Evolutionary conservation across 768 basidiomycete species (phyloP).

Genomic region (Antrodiella citrinella): DNA sequence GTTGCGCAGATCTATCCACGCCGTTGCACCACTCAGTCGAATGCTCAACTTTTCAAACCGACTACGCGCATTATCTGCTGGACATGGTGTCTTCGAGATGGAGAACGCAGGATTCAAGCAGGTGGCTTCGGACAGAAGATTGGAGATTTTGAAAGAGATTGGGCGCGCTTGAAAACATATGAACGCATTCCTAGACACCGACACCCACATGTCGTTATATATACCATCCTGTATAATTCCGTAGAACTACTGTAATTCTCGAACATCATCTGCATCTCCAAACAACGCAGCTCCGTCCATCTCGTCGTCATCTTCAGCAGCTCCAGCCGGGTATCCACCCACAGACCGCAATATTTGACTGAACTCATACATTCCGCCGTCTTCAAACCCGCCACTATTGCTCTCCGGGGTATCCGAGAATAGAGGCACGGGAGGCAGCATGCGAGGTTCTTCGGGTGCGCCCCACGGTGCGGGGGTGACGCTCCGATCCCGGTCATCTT

Average conservation of each 20-base stretch:
- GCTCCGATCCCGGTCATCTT: constrained; percentile 38
- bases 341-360: constrained; percentile 61
- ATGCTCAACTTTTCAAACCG: constrained; percentile 78
- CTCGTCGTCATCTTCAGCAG: constrained; percentile 68
- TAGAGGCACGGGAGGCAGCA: constrained; percentile 34
- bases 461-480: constrained; percentile 29
- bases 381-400: constrained; percentile 26
- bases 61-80: constrained; percentile 73
- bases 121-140: constrained; percentile 51
- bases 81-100: constrained; percentile 79
- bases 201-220: neutral
- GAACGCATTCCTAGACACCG: neutral
- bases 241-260: constrained; percentile 36
- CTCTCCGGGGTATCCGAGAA: constrained; percentile 28
- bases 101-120: constrained; percentile 64
- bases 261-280: constrained; percentile 75
- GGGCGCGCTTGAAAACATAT: constrained; percentile 49
- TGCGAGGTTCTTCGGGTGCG: constrained; percentile 9
- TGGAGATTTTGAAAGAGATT: constrained; percentile 73
- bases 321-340: constrained; percentile 48
- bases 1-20: constrained; percentile 59
- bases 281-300: constrained; percentile 68
- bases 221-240: constrained; percentile 3
- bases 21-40: constrained; percentile 68
- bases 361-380: constrained; percentile 61